Conservation (phyloP, 306 rosid genomes). For the Castanea mollissima region DNA sequence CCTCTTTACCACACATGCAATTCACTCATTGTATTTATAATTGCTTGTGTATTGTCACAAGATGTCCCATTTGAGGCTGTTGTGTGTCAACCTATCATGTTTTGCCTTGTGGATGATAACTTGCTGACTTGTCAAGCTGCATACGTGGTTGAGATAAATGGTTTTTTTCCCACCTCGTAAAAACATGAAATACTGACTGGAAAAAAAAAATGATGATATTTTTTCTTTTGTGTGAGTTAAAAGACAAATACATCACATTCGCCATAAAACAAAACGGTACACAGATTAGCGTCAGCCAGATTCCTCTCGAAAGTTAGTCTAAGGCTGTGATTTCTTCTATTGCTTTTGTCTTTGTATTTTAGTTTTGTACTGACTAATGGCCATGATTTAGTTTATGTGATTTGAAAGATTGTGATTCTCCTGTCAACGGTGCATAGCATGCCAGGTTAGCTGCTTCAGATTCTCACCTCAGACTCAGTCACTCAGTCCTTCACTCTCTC, state of each 20-base stretch:
- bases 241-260: slow-evolving; percentile 40
- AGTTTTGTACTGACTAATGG: slow-evolving; percentile 43
- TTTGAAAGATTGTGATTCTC: slow-evolving; percentile 32
- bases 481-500: no score
- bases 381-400: slow-evolving; percentile 37
- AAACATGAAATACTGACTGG: background rate
- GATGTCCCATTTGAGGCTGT: slow-evolving; percentile 77
- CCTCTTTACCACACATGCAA: slow-evolving; percentile 65
- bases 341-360: slow-evolving; percentile 24
- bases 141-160: slow-evolving; percentile 47
- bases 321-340: slow-evolving; percentile 41
- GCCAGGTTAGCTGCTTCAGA: slow-evolving; percentile 23
- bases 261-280: background rate
- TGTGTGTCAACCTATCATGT: slow-evolving; percentile 36
- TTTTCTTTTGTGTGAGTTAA: background rate
- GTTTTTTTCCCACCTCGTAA: slow-evolving; percentile 47
- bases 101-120: slow-evolving; percentile 73
- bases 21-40: slow-evolving; percentile 47
- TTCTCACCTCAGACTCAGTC: background rate
- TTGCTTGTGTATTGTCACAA: slow-evolving; percentile 27
- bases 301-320: slow-evolving; percentile 33
- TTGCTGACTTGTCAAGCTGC: slow-evolving; percentile 39
- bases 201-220: slow-evolving; percentile 12
- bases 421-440: slow-evolving; percentile 27
- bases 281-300: slow-evolving; percentile 25